Base-by-base conservation (phyloP, 2,329 filamentous ascomycete genomes). In the Ophiocordyceps camponoti-saundersi region DNA sequence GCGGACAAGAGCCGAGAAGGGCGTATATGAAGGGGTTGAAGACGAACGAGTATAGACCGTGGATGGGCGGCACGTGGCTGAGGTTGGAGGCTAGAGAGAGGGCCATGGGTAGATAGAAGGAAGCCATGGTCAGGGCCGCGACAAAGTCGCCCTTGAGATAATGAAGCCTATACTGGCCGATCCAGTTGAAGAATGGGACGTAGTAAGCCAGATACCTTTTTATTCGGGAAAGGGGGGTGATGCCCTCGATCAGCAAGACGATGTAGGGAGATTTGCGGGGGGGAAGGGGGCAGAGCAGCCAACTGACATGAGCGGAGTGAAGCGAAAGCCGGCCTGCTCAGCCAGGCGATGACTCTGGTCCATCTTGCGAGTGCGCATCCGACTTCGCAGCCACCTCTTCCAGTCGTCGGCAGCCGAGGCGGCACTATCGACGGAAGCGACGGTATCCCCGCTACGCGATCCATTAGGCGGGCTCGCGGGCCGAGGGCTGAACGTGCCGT, bases 61-160 rank as follows among this genome's bases (percentile, higher is more conserved):
- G 90, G 56, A 96, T 89, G 0, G 92, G 84, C 10, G 90, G 88
- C 2, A 95, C 79, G 60, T 96, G 92, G 6, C 84, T 88, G 41
- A 98, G 79, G 59, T 96, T 96, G 40, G 86, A 80, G 47, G 92
- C 88, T 52, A 93, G 82, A 0, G 92, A 96, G 15, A 98, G 75
- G 0, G 88, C 84, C 89, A 98, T 95, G 46, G 92, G 92, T 36
- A 98, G 83, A 62, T 98, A 98, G 67, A 98, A 92, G 23, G 89
- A 95, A n/a, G 90, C 86, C 68, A 98, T 82, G n/a, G 92, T 96
- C 51, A 96, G 62, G 44, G 90, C 89, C 10, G 90, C 83, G 15
- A 94, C 71, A 18, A 96, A 66, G 62, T 98, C 92, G 44, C 92
- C 92, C 55, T 82, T 78, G 44, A 96, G 64, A 63, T 85, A 95